Evolutionary conservation across 345 rosid species (phyloP).

Genomic region (Eucalyptus cladocalyx): DNA sequence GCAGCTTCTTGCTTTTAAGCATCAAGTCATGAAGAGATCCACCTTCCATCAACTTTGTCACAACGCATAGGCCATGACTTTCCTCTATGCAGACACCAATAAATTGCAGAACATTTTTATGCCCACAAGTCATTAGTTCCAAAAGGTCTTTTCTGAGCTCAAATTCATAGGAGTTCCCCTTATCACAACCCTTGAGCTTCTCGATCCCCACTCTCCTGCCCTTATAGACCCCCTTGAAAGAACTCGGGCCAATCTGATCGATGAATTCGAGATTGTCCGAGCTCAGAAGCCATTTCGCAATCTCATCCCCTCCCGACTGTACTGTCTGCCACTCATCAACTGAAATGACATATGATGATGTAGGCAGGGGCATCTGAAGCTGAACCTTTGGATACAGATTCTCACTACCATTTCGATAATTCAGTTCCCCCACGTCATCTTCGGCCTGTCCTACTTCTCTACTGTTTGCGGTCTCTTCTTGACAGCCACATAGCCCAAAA

Average conservation of each 20-base stretch:
- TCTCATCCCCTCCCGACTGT: constrained; percentile 52
- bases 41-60: constrained; percentile 89
- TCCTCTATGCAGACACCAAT: constrained; percentile 84
- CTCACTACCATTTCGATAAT: constrained; percentile 34
- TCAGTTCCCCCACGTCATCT: constrained; percentile 48
- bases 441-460: constrained; percentile 59
- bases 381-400: constrained; percentile 33
- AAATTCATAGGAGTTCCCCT: constrained; percentile 82
- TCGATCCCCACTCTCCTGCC: constrained; percentile 76
- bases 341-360: constrained; percentile 49
- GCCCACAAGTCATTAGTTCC: constrained; percentile 93
- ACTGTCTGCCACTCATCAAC: constrained; percentile 95
- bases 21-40: constrained; percentile 74
- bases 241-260: constrained; percentile 59
- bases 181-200: constrained; percentile 93
- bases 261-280: constrained; percentile 64
- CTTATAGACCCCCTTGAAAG: constrained; percentile 65
- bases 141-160: constrained; percentile 71
- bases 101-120: constrained; percentile 71
- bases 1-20: constrained; percentile 74
- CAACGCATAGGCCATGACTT: constrained; percentile 79
- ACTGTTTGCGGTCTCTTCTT: constrained; percentile 60
- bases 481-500: constrained; percentile 95
- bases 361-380: constrained; percentile 70
- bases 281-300: constrained; percentile 76